A percentile compares a stretch with the other conserved stretches of the same genome.
Evolutionary conservation across 176 grass and related monocot genomes (phyloP).

Genomic region (Metroxylon sagu): DNA sequence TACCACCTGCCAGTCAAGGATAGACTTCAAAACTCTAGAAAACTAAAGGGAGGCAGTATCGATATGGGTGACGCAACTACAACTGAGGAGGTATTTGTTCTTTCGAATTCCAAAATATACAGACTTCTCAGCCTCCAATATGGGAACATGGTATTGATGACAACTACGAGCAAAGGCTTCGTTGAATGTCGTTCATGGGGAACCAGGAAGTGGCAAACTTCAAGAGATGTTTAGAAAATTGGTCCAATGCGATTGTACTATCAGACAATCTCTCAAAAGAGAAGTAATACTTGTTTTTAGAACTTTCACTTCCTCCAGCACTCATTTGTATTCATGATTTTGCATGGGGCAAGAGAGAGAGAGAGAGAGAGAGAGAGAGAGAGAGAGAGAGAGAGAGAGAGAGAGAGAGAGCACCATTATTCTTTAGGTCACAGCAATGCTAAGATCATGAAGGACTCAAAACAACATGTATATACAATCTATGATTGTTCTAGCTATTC

Average conservation of each 20-base stretch:
- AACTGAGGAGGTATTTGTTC: slow-evolving; percentile 57
- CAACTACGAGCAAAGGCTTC: not conserved
- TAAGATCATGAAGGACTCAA: no score
- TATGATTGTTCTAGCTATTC: no score
- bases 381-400: no score
- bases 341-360: no score
- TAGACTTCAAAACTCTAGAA: slow-evolving; percentile 74
- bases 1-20: slow-evolving; percentile 51
- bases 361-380: no score
- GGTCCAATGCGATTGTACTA: slow-evolving; percentile 19
- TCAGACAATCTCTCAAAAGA: slow-evolving; percentile 34
- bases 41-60: slow-evolving; percentile 37
- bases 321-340: no score
- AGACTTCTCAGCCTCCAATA: slow-evolving; percentile 32
- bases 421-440: no score
- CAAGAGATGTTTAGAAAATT: slow-evolving; percentile 2
- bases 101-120: slow-evolving; percentile 26
- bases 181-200: not conserved
- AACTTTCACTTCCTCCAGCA: slow-evolving; percentile 1
- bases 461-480: no score
- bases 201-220: not conserved
- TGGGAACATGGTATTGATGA: slow-evolving; percentile 36
- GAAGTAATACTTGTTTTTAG: slow-evolving; percentile 24
- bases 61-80: slow-evolving; percentile 23
- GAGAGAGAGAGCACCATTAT: no score